Base-by-base conservation (phyloP, 2,329 filamentous ascomycete genomes). In the Pseudogymnoascus sp. region DNA sequence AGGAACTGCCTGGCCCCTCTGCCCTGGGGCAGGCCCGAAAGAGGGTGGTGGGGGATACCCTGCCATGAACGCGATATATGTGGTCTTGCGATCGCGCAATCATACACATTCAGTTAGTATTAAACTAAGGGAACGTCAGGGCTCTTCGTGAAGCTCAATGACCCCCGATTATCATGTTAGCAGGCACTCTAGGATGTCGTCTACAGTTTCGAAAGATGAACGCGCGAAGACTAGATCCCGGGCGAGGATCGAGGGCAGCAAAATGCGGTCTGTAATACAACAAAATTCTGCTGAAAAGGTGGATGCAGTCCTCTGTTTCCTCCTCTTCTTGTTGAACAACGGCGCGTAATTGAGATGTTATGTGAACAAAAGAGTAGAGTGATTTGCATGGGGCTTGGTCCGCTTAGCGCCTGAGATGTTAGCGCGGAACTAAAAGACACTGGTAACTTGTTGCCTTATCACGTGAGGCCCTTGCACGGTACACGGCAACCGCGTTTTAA, bases 11-110 rank as follows among this genome's bases (percentile, higher is more conserved):
- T 56, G 50, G 28, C 50, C 26, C 26, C 46, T 56, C 16, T 38
- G 59, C 59, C 35, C 35, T 16, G 50, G 72, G 41, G 61, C 65
- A 40, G 67, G 73, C 65, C 77, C 77, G 68, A 78, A 80, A 14
- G 77, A 71, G 40, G 78, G 76, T 50, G 75, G 75, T 64, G 74
- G 71, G 62, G 77, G 77, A 72, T 82, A 79, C 64, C 79, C 76
- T 60, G 79, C 78, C 80, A 82, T 82, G 60, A 61, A 72, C 62
- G 63, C 37, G 66, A 59, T 56, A 33, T 33, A 33, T 22, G 50
- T 56, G 28, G 50, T 56, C n/a, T 56, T 56, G 16, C 10, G 50
- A 10, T 56, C 28, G n/a, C 33, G 50, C n/a, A 56, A 8, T 33
- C 33, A 56, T 26, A 19, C 50, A 11, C 50, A 56, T 56, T 11